Evolutionary conservation across 768 basidiomycete species (phyloP), one percentile per base, ranked within the genome.

Genomic region (Coprinellus aureogranulatus): DNA sequence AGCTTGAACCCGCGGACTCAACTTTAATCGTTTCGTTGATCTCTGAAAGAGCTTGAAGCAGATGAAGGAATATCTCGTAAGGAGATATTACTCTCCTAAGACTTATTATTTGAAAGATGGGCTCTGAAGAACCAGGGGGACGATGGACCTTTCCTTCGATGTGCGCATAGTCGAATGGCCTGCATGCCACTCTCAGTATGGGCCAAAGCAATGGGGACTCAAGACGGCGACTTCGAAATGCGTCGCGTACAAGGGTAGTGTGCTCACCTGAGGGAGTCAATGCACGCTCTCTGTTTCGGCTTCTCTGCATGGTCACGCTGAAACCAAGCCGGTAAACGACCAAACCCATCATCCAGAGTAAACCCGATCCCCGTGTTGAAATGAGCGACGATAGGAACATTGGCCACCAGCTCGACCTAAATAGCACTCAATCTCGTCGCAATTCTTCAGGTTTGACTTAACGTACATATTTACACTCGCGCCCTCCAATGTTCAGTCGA

Each of bases 391-490:
- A 49, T 47, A 45, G 54, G 48, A 26, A 61, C 53, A 31, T 61
- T 61, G 9, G 60, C 60, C 8, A 61, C 28, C 23, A 61, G 3
- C n/a, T 46, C 50, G 14, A 60, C 34, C 59, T 37, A 20, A 4
- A 39, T 16, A 31, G 30, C 20, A 9, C 12, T 34, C 12, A 25
- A 22, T n/a, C n/a, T 23, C 11, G 16, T 31, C 30, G 23, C n/a
- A 5, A 12, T 37, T 20, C 14, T 23, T 42, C 18, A 16, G 23
- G 18, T 22, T 42, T 16, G 26, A 4, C 12, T 16, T 12, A 20
- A 54, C 47, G 16, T 27, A 61, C 60, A 52, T 54, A 52, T 28
- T 31, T 54, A n/a, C 42, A 51, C 40, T 61, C 60, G 48, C 30
- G 30, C 14, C 53, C 57, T 31, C 54, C 57, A 10, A 61, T 54